Evolutionary conservation across 805 yeast species (phyloP).

Genomic region (Pichia cephalocereana): DNA sequence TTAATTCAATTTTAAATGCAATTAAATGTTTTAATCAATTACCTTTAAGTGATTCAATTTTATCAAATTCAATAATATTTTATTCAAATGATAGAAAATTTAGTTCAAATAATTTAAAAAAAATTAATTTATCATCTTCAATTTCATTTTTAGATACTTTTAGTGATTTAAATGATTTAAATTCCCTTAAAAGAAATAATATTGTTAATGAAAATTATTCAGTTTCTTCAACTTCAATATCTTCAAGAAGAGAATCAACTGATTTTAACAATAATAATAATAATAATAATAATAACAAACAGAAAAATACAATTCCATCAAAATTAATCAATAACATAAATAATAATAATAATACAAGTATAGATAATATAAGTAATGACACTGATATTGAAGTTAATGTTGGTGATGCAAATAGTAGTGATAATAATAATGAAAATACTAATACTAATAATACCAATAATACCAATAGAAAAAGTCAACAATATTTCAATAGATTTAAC

Average conservation of each 20-base stretch:
- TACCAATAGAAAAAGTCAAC: too few relatives aligned
- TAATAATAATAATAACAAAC: not conserved
- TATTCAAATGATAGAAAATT: constrained; percentile 20
- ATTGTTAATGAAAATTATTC: constrained; percentile 14
- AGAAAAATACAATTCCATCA: not conserved
- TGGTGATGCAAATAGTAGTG: too few relatives aligned
- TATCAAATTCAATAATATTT: constrained; percentile 19
- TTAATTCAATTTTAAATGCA: constrained; percentile 37
- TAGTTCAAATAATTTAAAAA: not conserved
- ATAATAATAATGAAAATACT: too few relatives aligned
- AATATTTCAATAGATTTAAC: too few relatives aligned
- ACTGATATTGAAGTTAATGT: too few relatives aligned
- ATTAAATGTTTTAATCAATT: constrained; percentile 34
- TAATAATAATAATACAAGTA: too few relatives aligned
- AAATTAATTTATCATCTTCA: not conserved
- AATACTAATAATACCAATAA: too few relatives aligned
- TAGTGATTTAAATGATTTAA: not conserved
- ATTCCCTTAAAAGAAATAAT: not conserved
- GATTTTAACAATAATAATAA: not conserved
- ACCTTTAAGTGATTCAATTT: constrained; percentile 17
- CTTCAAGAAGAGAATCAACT: constrained; percentile 16
- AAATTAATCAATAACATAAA: not conserved
- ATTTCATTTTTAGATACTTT: not conserved
- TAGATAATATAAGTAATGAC: not conserved
- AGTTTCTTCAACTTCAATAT: constrained; percentile 19